phyloP scores from a whole-genome alignment of 2,329 filamentous ascomycete genomes.

The Hortaea sp. region DNA sequence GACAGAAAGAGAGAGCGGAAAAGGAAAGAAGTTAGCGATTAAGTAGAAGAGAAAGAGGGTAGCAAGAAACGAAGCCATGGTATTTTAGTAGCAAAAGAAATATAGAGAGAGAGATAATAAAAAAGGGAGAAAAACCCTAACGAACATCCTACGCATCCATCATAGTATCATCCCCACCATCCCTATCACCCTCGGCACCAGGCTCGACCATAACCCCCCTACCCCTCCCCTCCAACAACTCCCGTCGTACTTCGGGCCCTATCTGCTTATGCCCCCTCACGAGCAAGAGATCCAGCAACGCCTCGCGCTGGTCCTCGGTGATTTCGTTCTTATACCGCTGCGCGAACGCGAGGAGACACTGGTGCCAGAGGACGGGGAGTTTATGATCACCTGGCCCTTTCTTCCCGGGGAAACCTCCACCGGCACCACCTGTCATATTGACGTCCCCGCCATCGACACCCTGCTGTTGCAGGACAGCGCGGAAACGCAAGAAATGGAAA shows the following conservation, averaged over 20 bases:
- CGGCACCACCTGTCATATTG: constrained; percentile 29
- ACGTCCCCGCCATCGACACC: constrained; percentile 46
- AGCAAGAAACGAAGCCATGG: no score
- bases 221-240: constrained; percentile 78
- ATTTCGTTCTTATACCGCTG: constrained; percentile 94
- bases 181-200: constrained; percentile 27
- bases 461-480: constrained; percentile 54
- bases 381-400: constrained; percentile 38
- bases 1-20: no score
- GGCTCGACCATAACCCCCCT: constrained; percentile 63
- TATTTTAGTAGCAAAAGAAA: no score
- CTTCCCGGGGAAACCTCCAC: constrained; percentile 19
- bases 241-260: constrained; percentile 80
- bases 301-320: constrained; percentile 88
- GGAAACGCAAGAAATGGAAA: constrained; percentile 91
- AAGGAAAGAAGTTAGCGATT: no score
- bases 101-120: no score
- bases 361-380: constrained; percentile 92
- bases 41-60: no score
- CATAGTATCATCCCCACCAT: constrained; percentile 82
- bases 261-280: constrained; percentile 79
- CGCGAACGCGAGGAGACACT: constrained; percentile 83
- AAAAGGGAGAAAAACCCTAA: not conserved
- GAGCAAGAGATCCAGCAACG: constrained; percentile 75
- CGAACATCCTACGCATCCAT: constrained; percentile 33